Evolutionary conservation across 192 early-diverging fungal species (phyloP), one percentile per base, ranked within the genome.

Genomic region (Mortierella claussenii): DNA sequence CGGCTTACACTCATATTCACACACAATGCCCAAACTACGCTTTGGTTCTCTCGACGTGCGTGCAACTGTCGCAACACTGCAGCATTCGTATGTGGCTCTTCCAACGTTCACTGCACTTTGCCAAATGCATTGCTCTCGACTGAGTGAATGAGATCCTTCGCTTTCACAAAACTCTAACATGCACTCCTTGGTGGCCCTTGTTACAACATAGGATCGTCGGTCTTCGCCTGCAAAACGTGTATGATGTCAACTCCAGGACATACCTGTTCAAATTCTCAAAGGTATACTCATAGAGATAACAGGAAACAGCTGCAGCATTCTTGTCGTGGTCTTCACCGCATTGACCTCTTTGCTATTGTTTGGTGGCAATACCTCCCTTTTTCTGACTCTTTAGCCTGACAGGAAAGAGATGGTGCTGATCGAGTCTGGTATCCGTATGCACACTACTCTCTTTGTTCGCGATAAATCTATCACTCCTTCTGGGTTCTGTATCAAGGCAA

Each of bases 201-300:
- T 10, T 23, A 44, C 27, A 43, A n/a, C 30, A 40, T 67, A 87
- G 87, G 58, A 70, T 97, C 21, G 84, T 95, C 10, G 96, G 94
- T 4, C 79, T 97, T 46, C 93, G 97, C 9, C 82, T 99, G 18
- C 93, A 96, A 71, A 97, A 97, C 57, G 87, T 98, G n/a, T 99
- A 98, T 79, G 96, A 98, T 82, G 87, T 96, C 65, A 96, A 93
- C 57, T 59, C 85, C 8, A 92, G 92, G 78, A 97, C 95, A 50
- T 94, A 92, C 66, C 82, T 99, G 21, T 86, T 97, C 78, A 98
- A 97, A 69, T 98, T 99, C 56, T 89, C 94, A 61, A 89, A 90
- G 82, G 86, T 88, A 52, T 12, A 40, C 3, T n/a, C n/a, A n/a
- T n/a, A n/a, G n/a, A n/a, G n/a, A n/a, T n/a, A n/a, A n/a, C n/a